Percentiles rank a stretch among this genome's conserved stretches.
Conservation (phyloP, 352 stramenopile genomes). For the Phytophthora nicotianae region DNA sequence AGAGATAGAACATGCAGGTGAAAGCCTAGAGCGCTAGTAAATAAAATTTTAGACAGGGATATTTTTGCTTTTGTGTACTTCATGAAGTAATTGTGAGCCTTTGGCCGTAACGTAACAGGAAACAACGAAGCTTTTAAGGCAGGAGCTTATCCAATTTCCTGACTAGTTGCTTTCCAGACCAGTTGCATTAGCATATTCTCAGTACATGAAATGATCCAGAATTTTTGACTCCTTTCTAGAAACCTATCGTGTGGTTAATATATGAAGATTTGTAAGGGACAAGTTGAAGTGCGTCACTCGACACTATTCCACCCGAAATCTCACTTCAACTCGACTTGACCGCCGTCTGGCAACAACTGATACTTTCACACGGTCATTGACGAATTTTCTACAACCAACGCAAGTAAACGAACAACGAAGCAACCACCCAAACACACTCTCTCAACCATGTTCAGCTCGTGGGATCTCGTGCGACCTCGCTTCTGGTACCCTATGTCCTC, state of each 20-base stretch:
- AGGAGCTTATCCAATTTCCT: too few species aligned
- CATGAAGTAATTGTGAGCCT: too few species aligned
- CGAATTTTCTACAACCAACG: conserved; percentile 17
- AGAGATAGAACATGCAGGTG: conserved; percentile 19
- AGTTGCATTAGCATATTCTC: too few species aligned
- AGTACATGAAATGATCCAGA: too few species aligned
- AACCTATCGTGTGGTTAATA: not conserved
- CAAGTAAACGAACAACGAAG: conserved; percentile 13
- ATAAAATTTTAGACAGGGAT: not conserved
- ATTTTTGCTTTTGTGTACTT: not conserved
- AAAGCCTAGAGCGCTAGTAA: conserved; percentile 1
- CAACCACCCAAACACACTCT: not conserved
- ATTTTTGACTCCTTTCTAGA: conserved; percentile 13
- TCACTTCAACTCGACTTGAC: conserved; percentile 7
- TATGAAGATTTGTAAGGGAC: conserved; percentile 17
- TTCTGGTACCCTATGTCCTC: conserved; percentile 63
- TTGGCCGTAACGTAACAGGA: too few species aligned
- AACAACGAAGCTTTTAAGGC: too few species aligned
- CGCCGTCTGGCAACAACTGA: not conserved
- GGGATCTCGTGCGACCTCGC: conserved; percentile 54
- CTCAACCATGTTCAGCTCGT: conserved; percentile 47
- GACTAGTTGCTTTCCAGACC: too few species aligned
- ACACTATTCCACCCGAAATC: conserved; percentile 5
- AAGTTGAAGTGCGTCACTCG: conserved; percentile 13
- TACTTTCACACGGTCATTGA: not conserved